Evolutionary conservation across 257 asterid species (phyloP).

Genomic region (Fraxinus pennsylvanica): DNA sequence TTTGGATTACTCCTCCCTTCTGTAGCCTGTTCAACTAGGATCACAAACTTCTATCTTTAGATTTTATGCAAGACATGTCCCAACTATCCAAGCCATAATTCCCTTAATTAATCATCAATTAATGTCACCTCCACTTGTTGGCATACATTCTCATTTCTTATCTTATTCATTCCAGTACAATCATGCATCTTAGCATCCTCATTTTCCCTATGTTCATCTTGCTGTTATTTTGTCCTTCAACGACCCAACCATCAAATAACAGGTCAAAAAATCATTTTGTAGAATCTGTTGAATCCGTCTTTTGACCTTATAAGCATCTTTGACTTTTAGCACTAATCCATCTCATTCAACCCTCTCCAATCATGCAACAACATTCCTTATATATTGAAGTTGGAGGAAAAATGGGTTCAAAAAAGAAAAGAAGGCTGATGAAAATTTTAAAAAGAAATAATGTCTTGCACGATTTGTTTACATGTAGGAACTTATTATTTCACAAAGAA

Average conservation of each 20-base stretch:
- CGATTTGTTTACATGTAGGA: conserved; percentile 18
- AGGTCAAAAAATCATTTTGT: not conserved
- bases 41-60: not conserved
- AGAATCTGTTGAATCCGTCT: not conserved
- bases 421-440: too few species aligned
- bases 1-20: not conserved
- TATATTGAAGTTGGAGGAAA: not conserved
- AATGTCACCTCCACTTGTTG: not conserved
- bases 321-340: not conserved
- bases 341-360: not conserved
- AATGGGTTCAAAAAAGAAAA: too few species aligned
- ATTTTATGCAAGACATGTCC: not conserved
- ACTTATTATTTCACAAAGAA: not conserved
- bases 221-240: not conserved
- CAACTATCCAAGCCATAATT: too few species aligned
- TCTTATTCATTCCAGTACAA: not conserved
- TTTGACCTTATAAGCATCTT: not conserved
- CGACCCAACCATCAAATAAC: not conserved
- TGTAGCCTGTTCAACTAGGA: not conserved
- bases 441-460: conserved; percentile 17
- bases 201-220: not conserved
- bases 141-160: not conserved
- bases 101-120: not conserved
- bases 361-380: not conserved
- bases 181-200: not conserved